Conservation (phyloP, 768 basidiomycete species). For the Phlebiopsis flavidoalba region DNA sequence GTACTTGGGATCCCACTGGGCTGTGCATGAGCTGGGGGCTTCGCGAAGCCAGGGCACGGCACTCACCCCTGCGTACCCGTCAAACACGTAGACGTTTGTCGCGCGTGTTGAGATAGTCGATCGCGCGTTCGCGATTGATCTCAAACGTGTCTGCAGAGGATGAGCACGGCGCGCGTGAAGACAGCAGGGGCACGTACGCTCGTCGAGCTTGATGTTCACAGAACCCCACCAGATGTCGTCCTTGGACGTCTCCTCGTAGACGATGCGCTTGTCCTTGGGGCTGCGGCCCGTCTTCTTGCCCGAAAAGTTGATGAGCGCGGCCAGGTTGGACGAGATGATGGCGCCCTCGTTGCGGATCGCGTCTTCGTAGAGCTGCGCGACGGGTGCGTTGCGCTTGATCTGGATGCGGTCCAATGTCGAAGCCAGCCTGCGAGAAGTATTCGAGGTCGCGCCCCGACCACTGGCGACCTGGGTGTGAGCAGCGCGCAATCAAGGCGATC, state of each 20-base stretch:
- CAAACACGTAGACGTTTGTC: constrained; percentile 98
- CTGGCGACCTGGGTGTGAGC: constrained; percentile 34
- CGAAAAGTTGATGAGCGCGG: constrained; percentile 98
- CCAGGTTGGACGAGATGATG: constrained; percentile 92
- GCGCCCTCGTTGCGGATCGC: constrained; percentile 98
- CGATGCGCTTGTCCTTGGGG: constrained; percentile 99
- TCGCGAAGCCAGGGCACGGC: neutral
- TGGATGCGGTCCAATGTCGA: constrained; percentile 98
- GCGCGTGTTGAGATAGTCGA: constrained; percentile 97
- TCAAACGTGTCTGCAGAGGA: constrained; percentile 83
- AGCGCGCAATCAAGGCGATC: neutral
- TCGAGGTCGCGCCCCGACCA: constrained; percentile 91
- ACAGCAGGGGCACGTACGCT: constrained; percentile 48
- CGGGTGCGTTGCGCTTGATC: constrained; percentile 89
- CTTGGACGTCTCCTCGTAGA: constrained; percentile 93
- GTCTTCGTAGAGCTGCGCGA: constrained; percentile 92
- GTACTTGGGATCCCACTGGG: constrained; percentile 96
- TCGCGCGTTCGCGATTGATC: constrained; percentile 97
- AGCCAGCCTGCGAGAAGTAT: constrained; percentile 98
- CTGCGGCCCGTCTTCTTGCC: constrained; percentile 98
- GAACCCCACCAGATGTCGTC: constrained; percentile 99
- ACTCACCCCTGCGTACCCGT: constrained; percentile 85
- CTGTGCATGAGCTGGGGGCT: neutral
- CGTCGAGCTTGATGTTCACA: constrained; percentile 99
- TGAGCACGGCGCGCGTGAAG: neutral